Evolutionary conservation across 108 stramenopile genomes (phyloP), one percentile per base, ranked within the genome.

Genomic region (Aurantiochytrium sp.): DNA sequence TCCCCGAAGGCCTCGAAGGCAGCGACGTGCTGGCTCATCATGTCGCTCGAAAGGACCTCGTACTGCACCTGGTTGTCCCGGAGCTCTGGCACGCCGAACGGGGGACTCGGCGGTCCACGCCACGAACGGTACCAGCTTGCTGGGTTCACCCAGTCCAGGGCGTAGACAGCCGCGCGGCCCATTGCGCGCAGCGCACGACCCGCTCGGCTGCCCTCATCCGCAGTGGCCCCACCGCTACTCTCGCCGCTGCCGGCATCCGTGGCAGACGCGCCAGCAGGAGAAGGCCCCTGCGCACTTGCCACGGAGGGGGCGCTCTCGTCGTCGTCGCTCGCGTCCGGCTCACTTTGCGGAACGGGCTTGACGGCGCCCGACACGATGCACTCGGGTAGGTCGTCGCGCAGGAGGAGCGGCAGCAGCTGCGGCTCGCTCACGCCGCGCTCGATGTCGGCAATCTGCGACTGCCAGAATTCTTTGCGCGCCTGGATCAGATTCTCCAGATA

Each of bases 401-500:
- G 30, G 12, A 81, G 73, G 17, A 81, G 73, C 6, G 73, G 73
- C 12, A 81, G 45, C 15, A 81, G 45, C 24, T 81, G 73, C 45
- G 73, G 73, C 73, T 81, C 73, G 45, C 73, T 81, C n/a, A 81
- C 73, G 24, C 73, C 73, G 32, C 73, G 73, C 45, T 81, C 73
- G 24, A 81, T 41, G 24, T 81, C 73, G 27, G 73, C 73, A 48
- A 81, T 81, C 24, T 81, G 73, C 3, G 73, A 81, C 45, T 81
- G 73, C 73, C 73, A 81, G 30, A 81, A 81, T 48, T 81, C 73
- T 24, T 81, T 81, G 39, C 73, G 73, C 42, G 73, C 73, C 30
- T 81, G 73, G 24, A 81, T 81, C 21, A 81, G 73, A 81, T 81
- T 81, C 30, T 81, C 73, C 73, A 81, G 30, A 48, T 81, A 81